Evolutionary conservation across 805 yeast genomes (phyloP), one percentile per base, ranked within the genome.

Genomic region (Sugiyamaella lignohabitans): DNA sequence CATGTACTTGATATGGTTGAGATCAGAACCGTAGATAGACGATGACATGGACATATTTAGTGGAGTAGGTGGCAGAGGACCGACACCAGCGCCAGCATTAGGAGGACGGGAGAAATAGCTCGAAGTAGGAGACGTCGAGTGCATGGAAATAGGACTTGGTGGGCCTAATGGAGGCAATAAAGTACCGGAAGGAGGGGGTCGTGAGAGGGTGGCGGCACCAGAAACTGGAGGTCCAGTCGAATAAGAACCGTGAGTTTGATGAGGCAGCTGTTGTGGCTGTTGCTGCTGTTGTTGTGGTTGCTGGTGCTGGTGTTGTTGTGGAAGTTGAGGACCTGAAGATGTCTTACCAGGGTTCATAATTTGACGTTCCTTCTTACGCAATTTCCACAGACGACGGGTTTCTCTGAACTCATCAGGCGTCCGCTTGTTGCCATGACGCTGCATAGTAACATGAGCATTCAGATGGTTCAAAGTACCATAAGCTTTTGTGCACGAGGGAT

Each of bases 401-500:
- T 72, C 73, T 53, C 69, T 68, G 58, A 78, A 78, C 58, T 78
- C 82, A 35, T 73, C 73, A 1, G 82, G 80, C 32, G 64, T 62
- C 30, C 82, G 65, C 58, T 75, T 77, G 17, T 65, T 61, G 6
- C 83, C 83, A 57, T 78, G 83, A 14, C 65, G 67, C 49, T 78
- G 80, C 52, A 73, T 66, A 1, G 67, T 55, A 32, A 78, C 74
- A 56, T 78, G 83, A 11, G 80, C 77, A 53, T 78, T 78, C 30
- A 78, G 61, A 57, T 78, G 83, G 57, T 78, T 78, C 36, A 78
- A 65, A 3, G 83, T 78, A 11, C 83, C 83, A 55, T 78, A 78
- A 5, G 76, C 73, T 60, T 78, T 78, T 5, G 66, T 61, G 50
- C 83, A 78, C 8, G 66, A 67, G 21, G 63, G 61, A 53, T 57